Conservation (phyloP, 495 filamentous ascomycete species). For the Aspergillus mulundensis region DNA sequence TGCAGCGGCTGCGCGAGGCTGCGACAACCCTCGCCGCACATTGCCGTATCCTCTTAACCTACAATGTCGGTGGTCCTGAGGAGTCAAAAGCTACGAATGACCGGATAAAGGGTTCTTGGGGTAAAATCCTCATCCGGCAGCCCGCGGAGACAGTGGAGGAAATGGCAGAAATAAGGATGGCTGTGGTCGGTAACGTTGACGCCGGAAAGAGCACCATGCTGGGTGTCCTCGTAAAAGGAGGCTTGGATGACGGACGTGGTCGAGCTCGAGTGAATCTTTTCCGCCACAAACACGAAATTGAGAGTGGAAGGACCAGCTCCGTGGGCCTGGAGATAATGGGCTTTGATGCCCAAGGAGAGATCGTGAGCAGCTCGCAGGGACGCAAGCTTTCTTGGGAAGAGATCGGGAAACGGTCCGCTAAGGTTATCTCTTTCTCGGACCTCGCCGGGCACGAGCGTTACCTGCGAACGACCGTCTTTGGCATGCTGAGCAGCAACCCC, state of each 20-base stretch:
- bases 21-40: constrained; percentile 66
- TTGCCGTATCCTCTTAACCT: constrained; percentile 75
- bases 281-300: constrained; percentile 95
- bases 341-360: constrained; percentile 84
- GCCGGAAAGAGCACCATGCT: constrained; percentile 97
- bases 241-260: constrained; percentile 90
- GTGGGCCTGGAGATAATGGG: constrained; percentile 99
- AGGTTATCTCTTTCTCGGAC: constrained; percentile 96
- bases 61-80: constrained; percentile 77
- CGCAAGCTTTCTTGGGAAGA: constrained; percentile 95
- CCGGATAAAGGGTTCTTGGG: constrained; percentile 67
- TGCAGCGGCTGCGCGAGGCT: constrained; percentile 61
- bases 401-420: constrained; percentile 88
- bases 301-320: constrained; percentile 90
- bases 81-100: constrained; percentile 59
- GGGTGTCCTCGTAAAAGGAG: constrained; percentile 92
- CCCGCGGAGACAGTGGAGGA: constrained; percentile 71
- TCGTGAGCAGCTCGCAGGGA: constrained; percentile 77
- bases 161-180: constrained; percentile 93
- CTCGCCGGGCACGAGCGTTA: constrained; percentile 95
- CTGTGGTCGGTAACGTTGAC: constrained; percentile 96
- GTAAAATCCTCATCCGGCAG: constrained; percentile 80
- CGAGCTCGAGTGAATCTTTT: constrained; percentile 96
- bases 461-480: constrained; percentile 93
- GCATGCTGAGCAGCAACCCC: constrained; percentile 87